Evolutionary conservation across 306 rosid species (phyloP).

Genomic region (Cucumis melo): DNA sequence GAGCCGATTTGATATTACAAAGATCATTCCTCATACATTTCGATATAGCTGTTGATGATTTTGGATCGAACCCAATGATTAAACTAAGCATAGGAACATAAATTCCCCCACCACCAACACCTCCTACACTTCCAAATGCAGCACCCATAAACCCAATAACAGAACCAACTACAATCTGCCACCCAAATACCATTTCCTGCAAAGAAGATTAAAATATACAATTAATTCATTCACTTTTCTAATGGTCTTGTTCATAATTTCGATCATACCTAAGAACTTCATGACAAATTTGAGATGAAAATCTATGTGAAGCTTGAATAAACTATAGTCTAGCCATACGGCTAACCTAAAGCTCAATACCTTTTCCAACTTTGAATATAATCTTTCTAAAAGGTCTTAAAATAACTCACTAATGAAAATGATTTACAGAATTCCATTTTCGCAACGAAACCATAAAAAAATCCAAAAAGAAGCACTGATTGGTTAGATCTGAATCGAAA

Average conservation of each 20-base stretch:
- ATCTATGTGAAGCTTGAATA: neutral
- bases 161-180: constrained; percentile 56
- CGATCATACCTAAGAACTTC: neutral
- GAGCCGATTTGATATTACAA: neutral
- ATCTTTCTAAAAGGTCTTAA: neutral
- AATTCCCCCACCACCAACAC: constrained; percentile 97
- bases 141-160: constrained; percentile 80
- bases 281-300: neutral
- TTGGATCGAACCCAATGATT: constrained; percentile 78
- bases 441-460: neutral
- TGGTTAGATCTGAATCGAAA: neutral
- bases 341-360: neutral
- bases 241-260: neutral
- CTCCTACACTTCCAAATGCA: constrained; percentile 93
- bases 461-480: neutral
- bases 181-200: constrained; percentile 82
- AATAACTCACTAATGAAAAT: neutral
- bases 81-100: constrained; percentile 93
- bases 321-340: neutral
- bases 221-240: neutral
- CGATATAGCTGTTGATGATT: constrained; percentile 88
- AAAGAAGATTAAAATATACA: neutral
- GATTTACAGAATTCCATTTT: neutral
- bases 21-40: constrained; percentile 39
- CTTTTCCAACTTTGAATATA: neutral